Percentiles rank a stretch among this genome's conserved stretches.
These are phyloP conservation scores for Aspergillus hancockii DNA, from an alignment of 495 filamentous ascomycete species.

Conservation along the genomic window DNA sequence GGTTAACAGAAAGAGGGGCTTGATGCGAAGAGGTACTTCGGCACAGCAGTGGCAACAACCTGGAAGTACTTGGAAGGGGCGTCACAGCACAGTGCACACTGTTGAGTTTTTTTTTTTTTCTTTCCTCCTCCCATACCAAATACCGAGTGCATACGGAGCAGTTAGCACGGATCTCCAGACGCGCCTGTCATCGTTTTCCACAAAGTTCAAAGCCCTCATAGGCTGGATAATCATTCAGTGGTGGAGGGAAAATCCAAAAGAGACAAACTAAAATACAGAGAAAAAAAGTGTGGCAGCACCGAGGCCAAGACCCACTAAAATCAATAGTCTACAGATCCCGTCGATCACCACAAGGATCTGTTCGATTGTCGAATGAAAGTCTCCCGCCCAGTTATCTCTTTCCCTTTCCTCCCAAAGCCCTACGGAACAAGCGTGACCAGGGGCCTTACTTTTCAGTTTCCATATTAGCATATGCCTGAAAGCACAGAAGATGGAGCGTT, in stretches of 20 bases:
- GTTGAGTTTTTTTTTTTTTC: neutral
- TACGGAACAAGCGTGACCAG: conserved; percentile 3
- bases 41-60: neutral
- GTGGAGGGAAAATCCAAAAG: conserved; percentile 4
- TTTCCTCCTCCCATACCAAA: neutral
- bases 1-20: conserved; percentile 2
- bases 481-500: conserved; percentile 2
- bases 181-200: conserved; percentile 16
- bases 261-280: conserved; percentile 8
- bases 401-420: conserved; percentile 1
- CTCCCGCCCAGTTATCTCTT: conserved; percentile 17
- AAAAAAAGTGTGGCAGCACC: conserved; percentile 34
- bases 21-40: neutral
- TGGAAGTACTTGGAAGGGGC: neutral
- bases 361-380: conserved; percentile 21
- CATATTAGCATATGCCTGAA: neutral
- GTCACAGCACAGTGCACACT: neutral
- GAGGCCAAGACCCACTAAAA: conserved; percentile 43
- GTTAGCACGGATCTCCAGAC: conserved; percentile 15
- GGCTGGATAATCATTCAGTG: neutral
- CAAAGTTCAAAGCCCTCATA: conserved; percentile 5
- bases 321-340: conserved; percentile 51
- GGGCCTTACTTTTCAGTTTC: conserved; percentile 2
- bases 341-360: conserved; percentile 44
- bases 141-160: neutral